phyloP scores from a whole-genome alignment of 2,329 filamentous ascomycete genomes.

The Macrophomina pseudophaseolina region DNA sequence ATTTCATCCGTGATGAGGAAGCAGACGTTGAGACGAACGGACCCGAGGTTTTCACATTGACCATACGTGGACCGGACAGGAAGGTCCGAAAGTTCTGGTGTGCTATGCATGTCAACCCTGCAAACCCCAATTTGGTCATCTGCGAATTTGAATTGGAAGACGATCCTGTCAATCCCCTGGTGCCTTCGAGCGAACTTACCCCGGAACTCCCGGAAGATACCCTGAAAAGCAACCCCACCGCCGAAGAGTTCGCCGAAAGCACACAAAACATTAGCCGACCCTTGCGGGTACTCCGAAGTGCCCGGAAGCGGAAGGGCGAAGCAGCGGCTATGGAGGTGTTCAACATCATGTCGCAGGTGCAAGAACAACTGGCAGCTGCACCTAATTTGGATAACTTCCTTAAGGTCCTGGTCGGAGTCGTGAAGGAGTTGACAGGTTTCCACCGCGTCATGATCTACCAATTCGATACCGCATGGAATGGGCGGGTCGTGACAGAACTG shows the following conservation, averaged over 20 bases:
- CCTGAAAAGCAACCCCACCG: conserved; percentile 71
- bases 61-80: conserved; percentile 64
- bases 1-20: conserved; percentile 85
- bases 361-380: conserved; percentile 80
- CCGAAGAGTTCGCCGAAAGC: conserved; percentile 75
- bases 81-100: conserved; percentile 79
- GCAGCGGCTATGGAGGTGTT: conserved; percentile 88
- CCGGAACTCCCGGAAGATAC: conserved; percentile 75
- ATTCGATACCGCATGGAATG: conserved; percentile 82
- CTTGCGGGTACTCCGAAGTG: conserved; percentile 75
- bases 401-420: conserved; percentile 80
- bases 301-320: conserved; percentile 75
- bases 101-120: conserved; percentile 76
- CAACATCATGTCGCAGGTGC: conserved; percentile 89
- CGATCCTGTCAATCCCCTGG: conserved; percentile 70
- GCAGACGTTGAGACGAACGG: conserved; percentile 76
- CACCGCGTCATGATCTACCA: conserved; percentile 94
- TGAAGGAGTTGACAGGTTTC: conserved; percentile 89
- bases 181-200: conserved; percentile 62
- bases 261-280: conserved; percentile 78
- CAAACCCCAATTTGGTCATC: conserved; percentile 73
- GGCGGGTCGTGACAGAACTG: conserved; percentile 84
- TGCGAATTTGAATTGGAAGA: conserved; percentile 91
- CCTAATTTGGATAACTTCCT: conserved; percentile 73
- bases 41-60: conserved; percentile 83